These are phyloP conservation scores for Ramaria sp. DNA, from an alignment of 768 basidiomycete genomes.

Conservation along the genomic window DNA sequence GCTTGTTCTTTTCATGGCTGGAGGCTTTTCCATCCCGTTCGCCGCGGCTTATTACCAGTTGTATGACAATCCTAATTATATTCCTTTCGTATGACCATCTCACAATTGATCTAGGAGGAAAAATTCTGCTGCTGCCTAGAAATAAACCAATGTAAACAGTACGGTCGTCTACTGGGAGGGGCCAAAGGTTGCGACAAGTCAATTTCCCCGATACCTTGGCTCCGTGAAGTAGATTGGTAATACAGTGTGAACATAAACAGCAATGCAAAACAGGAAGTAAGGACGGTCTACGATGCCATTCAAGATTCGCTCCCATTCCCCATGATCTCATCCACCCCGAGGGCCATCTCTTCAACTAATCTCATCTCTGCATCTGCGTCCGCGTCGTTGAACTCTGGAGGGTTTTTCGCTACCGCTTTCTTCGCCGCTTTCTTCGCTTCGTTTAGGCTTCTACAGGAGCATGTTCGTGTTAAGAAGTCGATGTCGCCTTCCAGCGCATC, in stretches of 20 bases:
- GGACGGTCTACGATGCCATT: neutral
- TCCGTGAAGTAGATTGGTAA: too few species aligned
- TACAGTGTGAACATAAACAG: too few species aligned
- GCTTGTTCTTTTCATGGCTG: slow-evolving; percentile 33
- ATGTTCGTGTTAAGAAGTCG: slow-evolving; percentile 49
- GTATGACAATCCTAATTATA: slow-evolving; percentile 31
- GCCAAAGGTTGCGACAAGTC: too few species aligned
- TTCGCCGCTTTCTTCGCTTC: slow-evolving; percentile 27
- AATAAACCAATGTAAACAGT: neutral
- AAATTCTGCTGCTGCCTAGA: slow-evolving; percentile 20
- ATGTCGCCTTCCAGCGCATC: slow-evolving; percentile 59
- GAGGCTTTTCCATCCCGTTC: slow-evolving; percentile 62
- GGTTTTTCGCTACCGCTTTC: slow-evolving; percentile 18
- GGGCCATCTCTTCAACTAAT: slow-evolving; percentile 1
- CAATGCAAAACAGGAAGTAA: too few species aligned
- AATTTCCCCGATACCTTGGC: too few species aligned
- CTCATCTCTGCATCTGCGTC: slow-evolving; percentile 8
- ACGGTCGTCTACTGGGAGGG: neutral
- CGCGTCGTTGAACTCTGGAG: slow-evolving; percentile 16
- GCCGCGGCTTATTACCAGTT: slow-evolving; percentile 50
- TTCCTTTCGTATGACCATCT: neutral
- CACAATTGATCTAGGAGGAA: slow-evolving; percentile 30
- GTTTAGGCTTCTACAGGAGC: slow-evolving; percentile 46
- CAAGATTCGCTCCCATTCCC: neutral
- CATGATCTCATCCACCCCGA: neutral